phyloP scores from a whole-genome alignment of 2,329 filamentous ascomycete species.

The Diaporthe longicolla region DNA sequence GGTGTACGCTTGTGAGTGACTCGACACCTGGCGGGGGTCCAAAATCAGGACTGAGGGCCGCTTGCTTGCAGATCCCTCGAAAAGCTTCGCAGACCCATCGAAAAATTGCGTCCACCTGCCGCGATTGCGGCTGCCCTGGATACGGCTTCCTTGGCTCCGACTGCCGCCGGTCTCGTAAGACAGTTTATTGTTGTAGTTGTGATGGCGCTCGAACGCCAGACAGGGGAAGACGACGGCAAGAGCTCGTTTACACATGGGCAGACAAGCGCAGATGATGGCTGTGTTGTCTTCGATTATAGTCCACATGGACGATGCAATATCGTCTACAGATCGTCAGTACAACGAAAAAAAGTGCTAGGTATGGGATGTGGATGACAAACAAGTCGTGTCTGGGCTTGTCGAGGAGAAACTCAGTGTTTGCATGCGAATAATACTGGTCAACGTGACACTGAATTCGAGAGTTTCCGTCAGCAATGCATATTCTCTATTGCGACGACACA shows the following conservation, averaged over 20 bases:
- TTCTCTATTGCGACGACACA: neutral
- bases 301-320: constrained; percentile 28
- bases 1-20: neutral
- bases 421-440: constrained; percentile 24
- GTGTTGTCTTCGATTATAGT: constrained; percentile 31
- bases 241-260: constrained; percentile 2
- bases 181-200: neutral
- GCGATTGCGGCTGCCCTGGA: neutral
- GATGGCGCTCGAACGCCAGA: neutral
- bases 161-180: neutral
- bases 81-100: neutral
- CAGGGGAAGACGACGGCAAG: neutral
- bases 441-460: neutral
- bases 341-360: neutral
- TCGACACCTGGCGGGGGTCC: constrained; percentile 2
- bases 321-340: neutral
- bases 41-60: neutral
- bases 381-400: constrained; percentile 1
- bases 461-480: neutral
- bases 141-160: neutral
- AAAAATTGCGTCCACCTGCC: constrained; percentile 22
- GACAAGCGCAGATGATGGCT: constrained; percentile 24
- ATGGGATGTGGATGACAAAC: neutral
- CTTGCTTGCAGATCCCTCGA: neutral
- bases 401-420: constrained; percentile 23